These are phyloP conservation scores for Wickerhamomyces canadensis DNA, from an alignment of 805 yeast species.

Conservation along the genomic window DNA sequence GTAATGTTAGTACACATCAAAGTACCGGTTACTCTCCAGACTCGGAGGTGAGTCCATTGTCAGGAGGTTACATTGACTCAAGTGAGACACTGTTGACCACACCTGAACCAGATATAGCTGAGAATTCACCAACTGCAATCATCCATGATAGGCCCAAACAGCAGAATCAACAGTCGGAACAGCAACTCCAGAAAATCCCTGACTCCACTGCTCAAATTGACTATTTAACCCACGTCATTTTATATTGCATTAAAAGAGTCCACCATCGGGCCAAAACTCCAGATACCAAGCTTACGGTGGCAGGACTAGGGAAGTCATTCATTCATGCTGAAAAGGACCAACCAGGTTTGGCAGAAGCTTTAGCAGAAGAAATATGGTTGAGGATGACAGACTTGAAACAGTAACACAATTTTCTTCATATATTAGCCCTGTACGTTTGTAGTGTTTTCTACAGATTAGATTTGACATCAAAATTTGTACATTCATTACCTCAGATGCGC, in stretches of 20 bases:
- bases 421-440: no score
- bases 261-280: conserved; percentile 46
- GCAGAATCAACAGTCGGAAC: no score
- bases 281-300: conserved; percentile 42
- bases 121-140: conserved; percentile 1
- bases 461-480: no score
- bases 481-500: no score
- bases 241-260: conserved; percentile 42
- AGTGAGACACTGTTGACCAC: conserved; percentile 19
- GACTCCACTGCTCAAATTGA: no score
- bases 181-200: no score
- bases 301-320: conserved; percentile 35
- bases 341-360: conserved; percentile 63
- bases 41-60: conserved; percentile 13
- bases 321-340: conserved; percentile 41
- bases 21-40: conserved; percentile 6
- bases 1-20: not conserved
- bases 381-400: conserved; percentile 24
- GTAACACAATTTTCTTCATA: no score
- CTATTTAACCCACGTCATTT: conserved; percentile 36
- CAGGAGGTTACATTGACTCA: conserved; percentile 7
- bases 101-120: conserved; percentile 3
- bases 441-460: no score
- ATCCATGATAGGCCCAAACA: conserved; percentile 1
- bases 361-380: conserved; percentile 55